Percentiles rank a stretch among this genome's conserved stretches.
phyloP scores from a whole-genome alignment of 2,329 filamentous ascomycete genomes.

The Claviceps humidiphila region DNA sequence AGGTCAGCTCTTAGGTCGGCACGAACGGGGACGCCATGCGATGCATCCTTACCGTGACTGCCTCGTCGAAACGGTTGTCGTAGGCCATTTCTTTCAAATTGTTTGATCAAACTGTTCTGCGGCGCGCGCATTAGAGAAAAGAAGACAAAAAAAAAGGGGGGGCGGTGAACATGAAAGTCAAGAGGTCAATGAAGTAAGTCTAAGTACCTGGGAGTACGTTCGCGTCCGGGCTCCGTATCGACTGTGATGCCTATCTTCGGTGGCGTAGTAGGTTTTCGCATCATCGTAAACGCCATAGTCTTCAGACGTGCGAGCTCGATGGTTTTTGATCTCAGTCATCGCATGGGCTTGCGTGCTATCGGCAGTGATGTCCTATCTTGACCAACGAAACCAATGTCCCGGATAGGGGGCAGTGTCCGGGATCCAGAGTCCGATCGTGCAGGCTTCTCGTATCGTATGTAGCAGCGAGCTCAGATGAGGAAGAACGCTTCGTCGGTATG shows the following conservation, averaged over 20 bases:
- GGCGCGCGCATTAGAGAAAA: not conserved
- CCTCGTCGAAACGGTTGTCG: constrained; percentile 44
- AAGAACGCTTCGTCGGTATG: no score
- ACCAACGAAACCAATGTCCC: not conserved
- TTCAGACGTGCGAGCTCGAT: constrained; percentile 24
- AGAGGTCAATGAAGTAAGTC: not conserved
- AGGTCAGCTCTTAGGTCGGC: not conserved
- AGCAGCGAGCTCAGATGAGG: not conserved
- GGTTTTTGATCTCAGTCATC: constrained; percentile 17
- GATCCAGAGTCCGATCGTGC: not conserved
- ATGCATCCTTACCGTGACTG: constrained; percentile 38
- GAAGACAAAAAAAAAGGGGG: constrained; percentile 6
- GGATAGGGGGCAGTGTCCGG: not conserved
- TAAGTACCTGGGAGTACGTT: constrained; percentile 41
- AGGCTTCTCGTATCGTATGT: not conserved
- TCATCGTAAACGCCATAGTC: constrained; percentile 42
- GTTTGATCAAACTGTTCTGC: constrained; percentile 40
- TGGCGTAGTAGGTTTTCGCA: constrained; percentile 45
- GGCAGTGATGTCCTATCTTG: not conserved
- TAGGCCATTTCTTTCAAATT: constrained; percentile 37
- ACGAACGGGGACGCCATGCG: not conserved
- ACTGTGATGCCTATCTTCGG: constrained; percentile 39
- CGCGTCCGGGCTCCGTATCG: constrained; percentile 37
- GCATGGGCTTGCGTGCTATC: not conserved
- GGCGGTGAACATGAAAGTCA: not conserved